phyloP scores from a whole-genome alignment of 1,139 yeast species.

The Lodderomyces orthopsilosis region DNA sequence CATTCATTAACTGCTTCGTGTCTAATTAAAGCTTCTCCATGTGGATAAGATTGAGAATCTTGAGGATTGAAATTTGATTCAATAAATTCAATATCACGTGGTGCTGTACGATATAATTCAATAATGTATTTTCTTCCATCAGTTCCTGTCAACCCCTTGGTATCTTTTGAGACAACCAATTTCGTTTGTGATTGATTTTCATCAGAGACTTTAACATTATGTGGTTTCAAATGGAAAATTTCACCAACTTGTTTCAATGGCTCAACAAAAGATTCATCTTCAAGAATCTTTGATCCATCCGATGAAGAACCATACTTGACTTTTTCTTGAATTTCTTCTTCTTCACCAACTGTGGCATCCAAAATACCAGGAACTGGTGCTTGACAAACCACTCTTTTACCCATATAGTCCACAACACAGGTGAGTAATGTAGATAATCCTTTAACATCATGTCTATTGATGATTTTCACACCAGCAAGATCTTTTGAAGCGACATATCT shows the following conservation, averaged over 20 bases:
- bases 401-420: slow-evolving; percentile 83
- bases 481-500: slow-evolving; percentile 80
- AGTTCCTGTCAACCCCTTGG: slow-evolving; percentile 82
- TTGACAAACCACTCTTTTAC: slow-evolving; percentile 85
- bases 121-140: slow-evolving; percentile 84
- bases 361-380: slow-evolving; percentile 98
- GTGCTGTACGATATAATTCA: slow-evolving; percentile 81
- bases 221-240: slow-evolving; percentile 75
- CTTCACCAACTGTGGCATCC: slow-evolving; percentile 37
- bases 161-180: slow-evolving; percentile 68
- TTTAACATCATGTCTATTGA: slow-evolving; percentile 63
- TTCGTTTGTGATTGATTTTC: slow-evolving; percentile 38
- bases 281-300: slow-evolving; percentile 50
- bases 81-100: slow-evolving; percentile 75
- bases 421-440: slow-evolving; percentile 75
- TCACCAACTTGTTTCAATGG: slow-evolving; percentile 65
- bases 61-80: slow-evolving; percentile 47
- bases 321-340: slow-evolving; percentile 38
- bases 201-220: slow-evolving; percentile 44
- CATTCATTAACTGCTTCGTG: slow-evolving; percentile 88
- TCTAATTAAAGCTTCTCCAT: slow-evolving; percentile 72
- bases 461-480: slow-evolving; percentile 62
- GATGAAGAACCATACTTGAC: slow-evolving; percentile 76
- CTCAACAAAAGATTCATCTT: slow-evolving; percentile 49
- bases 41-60: slow-evolving; percentile 65